phyloP scores from a whole-genome alignment of 176 grass and related monocot species.

The Oryza meyeriana region DNA sequence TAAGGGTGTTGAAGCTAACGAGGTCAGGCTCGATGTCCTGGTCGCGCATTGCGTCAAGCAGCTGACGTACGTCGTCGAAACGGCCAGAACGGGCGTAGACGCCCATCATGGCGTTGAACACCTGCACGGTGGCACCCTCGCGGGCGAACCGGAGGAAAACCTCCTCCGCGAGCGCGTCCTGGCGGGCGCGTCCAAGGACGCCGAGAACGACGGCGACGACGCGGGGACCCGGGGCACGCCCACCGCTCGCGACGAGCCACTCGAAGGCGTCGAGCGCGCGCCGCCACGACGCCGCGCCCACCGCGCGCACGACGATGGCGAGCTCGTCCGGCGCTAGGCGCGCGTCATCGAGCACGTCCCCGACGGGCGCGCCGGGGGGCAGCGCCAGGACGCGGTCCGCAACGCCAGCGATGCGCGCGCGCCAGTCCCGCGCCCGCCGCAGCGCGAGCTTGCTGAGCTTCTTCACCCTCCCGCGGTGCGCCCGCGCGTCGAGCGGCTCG shows the following conservation, averaged over 20 bases:
- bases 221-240: conserved; percentile 54
- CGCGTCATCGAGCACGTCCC: conserved; percentile 55
- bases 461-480: conserved; percentile 64
- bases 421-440: conserved; percentile 75
- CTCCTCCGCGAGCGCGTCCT: conserved; percentile 68
- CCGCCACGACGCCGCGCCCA: conserved; percentile 65
- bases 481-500: conserved; percentile 70
- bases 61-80: conserved; percentile 54
- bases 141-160: conserved; percentile 58
- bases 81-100: conserved; percentile 72
- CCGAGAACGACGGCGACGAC: conserved; percentile 67
- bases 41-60: conserved; percentile 63
- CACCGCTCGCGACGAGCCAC: conserved; percentile 61
- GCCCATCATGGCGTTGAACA: conserved; percentile 95
- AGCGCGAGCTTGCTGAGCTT: conserved; percentile 81
- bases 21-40: conserved; percentile 84
- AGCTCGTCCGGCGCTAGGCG: conserved; percentile 61
- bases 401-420: conserved; percentile 55
- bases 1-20: conserved; percentile 91
- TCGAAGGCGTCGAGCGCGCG: conserved; percentile 84
- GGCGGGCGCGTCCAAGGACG: conserved; percentile 76
- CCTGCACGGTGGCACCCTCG: conserved; percentile 69
- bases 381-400: conserved; percentile 57
- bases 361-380: conserved; percentile 46
- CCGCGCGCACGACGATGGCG: conserved; percentile 59